Percentiles rank a stretch among this genome's conserved stretches.
phyloP scores from a whole-genome alignment of 495 filamentous ascomycete species.

The Hapsidospora chrysogenum region DNA sequence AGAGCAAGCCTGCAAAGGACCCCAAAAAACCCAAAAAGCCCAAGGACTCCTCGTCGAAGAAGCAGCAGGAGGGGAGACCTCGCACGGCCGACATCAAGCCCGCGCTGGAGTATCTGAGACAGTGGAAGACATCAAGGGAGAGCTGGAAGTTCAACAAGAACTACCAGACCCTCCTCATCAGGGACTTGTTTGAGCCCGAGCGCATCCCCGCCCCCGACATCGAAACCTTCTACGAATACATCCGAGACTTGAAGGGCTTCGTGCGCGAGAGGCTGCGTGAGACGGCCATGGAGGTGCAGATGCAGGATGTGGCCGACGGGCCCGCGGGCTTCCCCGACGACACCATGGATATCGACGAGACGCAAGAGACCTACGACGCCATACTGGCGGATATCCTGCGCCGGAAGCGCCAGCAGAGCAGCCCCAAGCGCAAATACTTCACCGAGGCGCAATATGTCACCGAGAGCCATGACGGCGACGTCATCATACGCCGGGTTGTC shows the following conservation, averaged over 20 bases:
- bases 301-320: constrained; percentile 29
- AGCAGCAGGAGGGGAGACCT: constrained; percentile 1
- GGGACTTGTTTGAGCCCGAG: constrained; percentile 55
- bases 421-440: constrained; percentile 20
- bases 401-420: constrained; percentile 14
- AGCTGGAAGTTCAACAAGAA: constrained; percentile 92
- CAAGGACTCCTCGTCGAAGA: constrained; percentile 11
- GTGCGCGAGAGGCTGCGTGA: constrained; percentile 46
- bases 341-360: constrained; percentile 24
- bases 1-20: constrained; percentile 12
- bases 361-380: constrained; percentile 35
- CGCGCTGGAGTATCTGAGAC: constrained; percentile 54
- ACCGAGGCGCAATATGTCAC: constrained; percentile 29
- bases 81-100: constrained; percentile 32
- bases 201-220: constrained; percentile 48
- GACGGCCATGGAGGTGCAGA: constrained; percentile 37
- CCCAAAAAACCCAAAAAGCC: constrained; percentile 20
- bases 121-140: constrained; percentile 45
- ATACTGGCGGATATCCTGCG: constrained; percentile 28
- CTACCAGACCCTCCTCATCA: constrained; percentile 65
- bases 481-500: constrained; percentile 24
- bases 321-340: constrained; percentile 18
- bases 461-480: constrained; percentile 21
- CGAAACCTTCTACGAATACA: constrained; percentile 46
- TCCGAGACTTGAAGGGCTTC: constrained; percentile 53